These are phyloP conservation scores for Neofusicoccum sp. DNA, from an alignment of 2,329 filamentous ascomycete species.

Conservation along the genomic window DNA sequence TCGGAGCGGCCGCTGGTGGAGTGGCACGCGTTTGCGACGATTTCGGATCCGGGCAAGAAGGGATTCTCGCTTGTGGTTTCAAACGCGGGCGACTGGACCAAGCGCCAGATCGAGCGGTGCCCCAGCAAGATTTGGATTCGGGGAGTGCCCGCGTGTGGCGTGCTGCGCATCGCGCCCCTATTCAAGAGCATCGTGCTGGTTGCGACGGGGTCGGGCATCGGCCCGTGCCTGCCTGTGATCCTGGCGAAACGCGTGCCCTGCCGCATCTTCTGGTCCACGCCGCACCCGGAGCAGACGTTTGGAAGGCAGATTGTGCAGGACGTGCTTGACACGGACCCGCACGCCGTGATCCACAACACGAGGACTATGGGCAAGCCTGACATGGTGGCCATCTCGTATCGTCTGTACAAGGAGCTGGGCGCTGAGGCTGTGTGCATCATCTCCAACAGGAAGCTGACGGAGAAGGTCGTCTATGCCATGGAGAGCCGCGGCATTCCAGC, in stretches of 20 bases:
- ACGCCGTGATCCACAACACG: conserved; percentile 70
- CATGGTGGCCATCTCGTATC: conserved; percentile 56
- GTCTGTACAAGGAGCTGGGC: conserved; percentile 45
- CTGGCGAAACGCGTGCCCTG: conserved; percentile 44
- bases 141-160: conserved; percentile 29
- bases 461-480: conserved; percentile 66
- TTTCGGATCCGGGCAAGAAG: conserved; percentile 29
- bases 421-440: conserved; percentile 72
- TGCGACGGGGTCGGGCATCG: conserved; percentile 36
- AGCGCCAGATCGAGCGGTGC: conserved; percentile 21
- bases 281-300: conserved; percentile 62
- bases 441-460: conserved; percentile 66
- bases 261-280: conserved; percentile 69
- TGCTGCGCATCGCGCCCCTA: conserved; percentile 31
- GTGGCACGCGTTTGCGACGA: conserved; percentile 40
- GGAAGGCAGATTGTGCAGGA: conserved; percentile 56
- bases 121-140: conserved; percentile 33
- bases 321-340: conserved; percentile 57
- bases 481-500: conserved; percentile 65
- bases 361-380: conserved; percentile 56
- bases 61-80: conserved; percentile 33
- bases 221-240: conserved; percentile 49
- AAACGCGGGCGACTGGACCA: conserved; percentile 37
- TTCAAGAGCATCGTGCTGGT: conserved; percentile 33
- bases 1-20: conserved; percentile 28